A percentile compares a stretch with the other conserved stretches of the same genome.
Conservation (phyloP, 2,329 filamentous ascomycete species). For the Fusarium anthophilum region DNA sequence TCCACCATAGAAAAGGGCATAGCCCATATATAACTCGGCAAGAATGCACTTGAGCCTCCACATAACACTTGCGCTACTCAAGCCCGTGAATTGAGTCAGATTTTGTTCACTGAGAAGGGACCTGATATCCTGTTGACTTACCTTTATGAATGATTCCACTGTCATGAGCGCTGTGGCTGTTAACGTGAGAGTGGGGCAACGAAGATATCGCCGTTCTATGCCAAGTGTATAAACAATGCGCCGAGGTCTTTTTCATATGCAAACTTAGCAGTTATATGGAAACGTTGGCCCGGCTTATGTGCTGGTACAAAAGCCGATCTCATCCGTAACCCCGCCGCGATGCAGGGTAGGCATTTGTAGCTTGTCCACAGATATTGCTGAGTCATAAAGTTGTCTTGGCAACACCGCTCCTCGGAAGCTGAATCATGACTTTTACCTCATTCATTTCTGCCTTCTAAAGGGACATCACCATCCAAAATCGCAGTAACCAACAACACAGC, state of each 20-base stretch:
- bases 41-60: too few species aligned
- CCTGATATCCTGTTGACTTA: neutral
- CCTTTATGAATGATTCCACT: neutral
- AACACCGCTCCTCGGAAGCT: neutral
- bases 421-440: neutral
- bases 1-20: neutral
- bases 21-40: neutral
- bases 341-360: too few species aligned
- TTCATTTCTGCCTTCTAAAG: neutral
- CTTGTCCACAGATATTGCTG: neutral
- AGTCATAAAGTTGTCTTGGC: neutral
- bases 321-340: too few species aligned
- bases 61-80: too few species aligned
- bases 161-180: too few species aligned
- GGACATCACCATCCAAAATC: neutral
- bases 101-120: fast-evolving
- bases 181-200: too few species aligned
- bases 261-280: too few species aligned
- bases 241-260: too few species aligned
- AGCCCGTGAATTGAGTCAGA: neutral
- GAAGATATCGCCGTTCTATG: too few species aligned
- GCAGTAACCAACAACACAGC: neutral
- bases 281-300: too few species aligned
- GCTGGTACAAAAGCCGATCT: too few species aligned
- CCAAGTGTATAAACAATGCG: too few species aligned